Base-by-base conservation (phyloP, 345 rosid species). In the Aethionema arabicum region DNA sequence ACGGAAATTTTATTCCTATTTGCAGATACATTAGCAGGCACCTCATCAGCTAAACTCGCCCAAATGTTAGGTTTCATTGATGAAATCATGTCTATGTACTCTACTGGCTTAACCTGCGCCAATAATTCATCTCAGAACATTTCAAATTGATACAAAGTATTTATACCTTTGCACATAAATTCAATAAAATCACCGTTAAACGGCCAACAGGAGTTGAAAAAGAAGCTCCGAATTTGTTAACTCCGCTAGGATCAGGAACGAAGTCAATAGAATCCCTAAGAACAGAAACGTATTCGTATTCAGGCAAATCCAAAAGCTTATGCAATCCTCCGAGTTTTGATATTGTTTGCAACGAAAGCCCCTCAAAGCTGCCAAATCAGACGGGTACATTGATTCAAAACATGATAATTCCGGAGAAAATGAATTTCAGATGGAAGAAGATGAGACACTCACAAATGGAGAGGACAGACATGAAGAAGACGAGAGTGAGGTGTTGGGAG, bases 11-110 rank as follows among this genome's bases (percentile, higher is more conserved):
- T 74, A 72, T 83, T 83, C 70, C 95, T 82, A 57, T 81, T 81
- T 31, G 70, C 75, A 49, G 87, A 75, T 13, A 74, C 91, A 86
- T 85, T 83, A 6, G 78, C 82, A 63, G 91, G 89, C 37, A 83
- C 91, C 75, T 87, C 95, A 74, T 87, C 91, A 14, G 91, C 89
- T 80, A 85, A 75, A 63, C 82, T 75, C 38, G 78, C 77, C 87
- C 87, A 87, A 30, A 83, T 35, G 57, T 83, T 75, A 0, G 91
- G 89, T 61, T 50, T 75, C 84, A 83, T 59, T 55, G 91, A 83
- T 64, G 84, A 74, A 67, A 85, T 81, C 80, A 83, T 62, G 55
- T 81, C 77, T 84, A 80, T 66, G 65, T 87, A 85, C 3, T 79
- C 84, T 12, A 32, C 61, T 9, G 95, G 85, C 49, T 81, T 83